Evolutionary conservation across 306 rosid genomes (phyloP), one percentile per base, ranked within the genome.

Genomic region (Albizia julibrissin): DNA sequence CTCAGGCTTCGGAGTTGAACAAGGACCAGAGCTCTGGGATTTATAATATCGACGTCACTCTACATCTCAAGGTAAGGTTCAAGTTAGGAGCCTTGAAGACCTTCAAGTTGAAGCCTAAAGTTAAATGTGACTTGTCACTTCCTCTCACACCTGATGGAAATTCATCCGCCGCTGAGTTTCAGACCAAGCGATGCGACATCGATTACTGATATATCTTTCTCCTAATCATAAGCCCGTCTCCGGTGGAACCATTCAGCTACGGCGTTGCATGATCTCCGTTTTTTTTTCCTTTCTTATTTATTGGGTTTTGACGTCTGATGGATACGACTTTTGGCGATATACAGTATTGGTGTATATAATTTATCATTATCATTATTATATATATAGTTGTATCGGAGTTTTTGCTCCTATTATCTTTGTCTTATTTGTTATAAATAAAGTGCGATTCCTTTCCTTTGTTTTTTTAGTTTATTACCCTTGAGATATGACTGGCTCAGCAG

Each of bases 11-110:
- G 0, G 78, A 88, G 56, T 39, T 80, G 2, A 77, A 79, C 2
- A 71, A 81, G 52, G 91, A 94, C 64, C 89, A 85, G 49, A 33
- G 1, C 15, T 21, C 74, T 0, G 92, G 91, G 77, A 39, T 84
- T 44, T 94, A 84, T 70, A 74, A 46, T 59, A 84, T 94, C 46
- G 87, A 88, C 46, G 86, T 94, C 74, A 84, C 91, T 84, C 81
- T 94, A 56, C 81, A 90, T 56, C 87, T 94, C 16, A 80, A 79
- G 59, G 42, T 94, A 5, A 81, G 97, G 80, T 87, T 91, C 81
- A 92, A 91, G 81, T 42, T 89, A 34, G 91, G 92, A 0, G 66
- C 3, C 14, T 8, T 91, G 75, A 92, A 85, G 87, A 77, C 84
- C 1, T 85, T 85, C 59, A 85, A 69, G 69, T 69, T 90, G 5